Evolutionary conservation across 2,329 filamentous ascomycete genomes (phyloP).

Genomic region (Trichoderma polysporum): DNA sequence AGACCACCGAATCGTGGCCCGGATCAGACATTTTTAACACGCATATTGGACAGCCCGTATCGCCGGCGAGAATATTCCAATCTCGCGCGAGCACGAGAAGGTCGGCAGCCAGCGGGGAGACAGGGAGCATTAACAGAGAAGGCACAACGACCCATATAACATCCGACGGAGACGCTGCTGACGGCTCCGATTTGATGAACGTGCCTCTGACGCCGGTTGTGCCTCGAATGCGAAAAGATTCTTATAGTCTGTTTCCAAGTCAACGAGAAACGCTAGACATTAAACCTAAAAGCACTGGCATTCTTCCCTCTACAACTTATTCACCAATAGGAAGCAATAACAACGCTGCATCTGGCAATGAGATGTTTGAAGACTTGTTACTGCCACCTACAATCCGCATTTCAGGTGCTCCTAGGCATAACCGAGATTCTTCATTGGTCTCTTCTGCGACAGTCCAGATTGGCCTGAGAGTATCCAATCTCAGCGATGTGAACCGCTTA

Average conservation of each 20-base stretch:
- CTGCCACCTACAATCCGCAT: constrained; percentile 47
- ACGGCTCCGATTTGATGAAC: not conserved
- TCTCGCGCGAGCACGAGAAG: constrained; percentile 11
- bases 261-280: constrained; percentile 7
- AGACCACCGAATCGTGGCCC: constrained; percentile 14
- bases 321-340: constrained; percentile 2
- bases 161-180: not conserved
- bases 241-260: constrained; percentile 26
- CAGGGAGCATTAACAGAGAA: not conserved
- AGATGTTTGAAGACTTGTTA: constrained; percentile 23
- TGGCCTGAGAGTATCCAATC: constrained; percentile 64
- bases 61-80: constrained; percentile 11
- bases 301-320: constrained; percentile 39
- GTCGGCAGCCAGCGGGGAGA: not conserved
- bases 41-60: constrained; percentile 27
- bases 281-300: constrained; percentile 32
- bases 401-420: constrained; percentile 39
- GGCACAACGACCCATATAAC: not conserved
- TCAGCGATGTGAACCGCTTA: constrained; percentile 48
- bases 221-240: constrained; percentile 21
- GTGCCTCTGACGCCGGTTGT: not conserved
- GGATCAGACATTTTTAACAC: constrained; percentile 23
- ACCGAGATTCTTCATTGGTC: constrained; percentile 59
- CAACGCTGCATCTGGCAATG: not conserved
- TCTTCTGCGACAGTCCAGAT: constrained; percentile 72